Percentiles rank a stretch among this genome's conserved stretches.
Conservation (phyloP, 345 rosid species). For the Pistacia atlantica region DNA sequence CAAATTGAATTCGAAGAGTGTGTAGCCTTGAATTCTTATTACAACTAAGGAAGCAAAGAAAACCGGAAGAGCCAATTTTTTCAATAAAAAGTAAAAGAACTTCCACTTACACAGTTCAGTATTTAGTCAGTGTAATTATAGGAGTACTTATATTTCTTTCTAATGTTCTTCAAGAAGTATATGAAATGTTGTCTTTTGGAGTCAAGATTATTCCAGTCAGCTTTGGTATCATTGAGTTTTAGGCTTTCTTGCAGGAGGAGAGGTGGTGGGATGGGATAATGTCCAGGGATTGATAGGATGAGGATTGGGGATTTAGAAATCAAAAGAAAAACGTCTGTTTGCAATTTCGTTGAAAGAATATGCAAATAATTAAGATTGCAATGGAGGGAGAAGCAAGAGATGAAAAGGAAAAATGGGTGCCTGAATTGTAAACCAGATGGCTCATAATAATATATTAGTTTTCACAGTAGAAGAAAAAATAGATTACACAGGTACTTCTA, state of each 20-base stretch:
- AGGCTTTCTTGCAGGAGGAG: neutral
- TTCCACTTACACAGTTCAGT: neutral
- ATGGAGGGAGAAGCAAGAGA: neutral
- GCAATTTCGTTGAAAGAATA: neutral
- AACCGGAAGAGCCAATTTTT: neutral
- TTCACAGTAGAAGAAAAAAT: neutral
- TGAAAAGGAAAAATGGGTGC: neutral
- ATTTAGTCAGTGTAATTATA: neutral
- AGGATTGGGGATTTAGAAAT: neutral
- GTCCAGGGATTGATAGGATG: neutral
- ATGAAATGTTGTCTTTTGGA: neutral
- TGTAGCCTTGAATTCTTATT: neutral
- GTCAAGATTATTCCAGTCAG: neutral
- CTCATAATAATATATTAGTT: neutral
- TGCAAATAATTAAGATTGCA: neutral
- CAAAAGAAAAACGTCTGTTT: neutral
- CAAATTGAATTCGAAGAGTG: neutral
- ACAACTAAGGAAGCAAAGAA: neutral
- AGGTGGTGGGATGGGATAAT: neutral
- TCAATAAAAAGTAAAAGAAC: neutral
- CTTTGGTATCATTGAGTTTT: neutral
- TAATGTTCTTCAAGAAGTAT: neutral
- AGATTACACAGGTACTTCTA: neutral
- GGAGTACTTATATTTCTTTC: neutral
- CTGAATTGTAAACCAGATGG: neutral